Conservation (phyloP, 352 stramenopile genomes). For the Globisporangium splendens region DNA sequence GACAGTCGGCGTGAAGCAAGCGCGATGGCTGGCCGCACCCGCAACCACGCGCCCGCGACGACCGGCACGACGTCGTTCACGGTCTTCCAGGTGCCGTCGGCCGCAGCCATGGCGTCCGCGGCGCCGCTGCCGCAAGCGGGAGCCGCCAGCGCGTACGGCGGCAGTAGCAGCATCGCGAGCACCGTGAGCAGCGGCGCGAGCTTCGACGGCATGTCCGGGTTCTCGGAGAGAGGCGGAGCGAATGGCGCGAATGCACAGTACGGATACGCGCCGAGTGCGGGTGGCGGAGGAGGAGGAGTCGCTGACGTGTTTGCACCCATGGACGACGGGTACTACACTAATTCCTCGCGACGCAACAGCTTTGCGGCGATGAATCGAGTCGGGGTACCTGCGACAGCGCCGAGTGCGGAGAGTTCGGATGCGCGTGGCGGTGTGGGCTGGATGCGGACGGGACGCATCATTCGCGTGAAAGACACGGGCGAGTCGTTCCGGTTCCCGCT, state of each 20-base stretch:
- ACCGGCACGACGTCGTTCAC: conserved; percentile 40
- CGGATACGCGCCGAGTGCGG: too few relatives aligned
- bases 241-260: neutral
- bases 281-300: neutral
- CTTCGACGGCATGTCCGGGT: conserved; percentile 4
- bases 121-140: neutral
- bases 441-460: conserved; percentile 68
- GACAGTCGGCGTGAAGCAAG: too few relatives aligned
- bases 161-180: conserved; percentile 5
- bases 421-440: conserved; percentile 42
- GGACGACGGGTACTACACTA: conserved; percentile 12
- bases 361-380: conserved; percentile 3
- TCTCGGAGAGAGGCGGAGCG: neutral
- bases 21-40: too few relatives aligned
- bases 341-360: conserved; percentile 29
- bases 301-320: conserved; percentile 4
- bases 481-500: conserved; percentile 72
- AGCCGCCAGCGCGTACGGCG: neutral
- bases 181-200: conserved; percentile 14
- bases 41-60: neutral
- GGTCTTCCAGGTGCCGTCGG: conserved; percentile 61
- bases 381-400: neutral
- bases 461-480: conserved; percentile 69
- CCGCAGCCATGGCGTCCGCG: neutral
- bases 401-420: conserved; percentile 12